Evolutionary conservation across 768 basidiomycete genomes (phyloP), one percentile per base, ranked within the genome.

Genomic region (Rhizopogon vulgaris): DNA sequence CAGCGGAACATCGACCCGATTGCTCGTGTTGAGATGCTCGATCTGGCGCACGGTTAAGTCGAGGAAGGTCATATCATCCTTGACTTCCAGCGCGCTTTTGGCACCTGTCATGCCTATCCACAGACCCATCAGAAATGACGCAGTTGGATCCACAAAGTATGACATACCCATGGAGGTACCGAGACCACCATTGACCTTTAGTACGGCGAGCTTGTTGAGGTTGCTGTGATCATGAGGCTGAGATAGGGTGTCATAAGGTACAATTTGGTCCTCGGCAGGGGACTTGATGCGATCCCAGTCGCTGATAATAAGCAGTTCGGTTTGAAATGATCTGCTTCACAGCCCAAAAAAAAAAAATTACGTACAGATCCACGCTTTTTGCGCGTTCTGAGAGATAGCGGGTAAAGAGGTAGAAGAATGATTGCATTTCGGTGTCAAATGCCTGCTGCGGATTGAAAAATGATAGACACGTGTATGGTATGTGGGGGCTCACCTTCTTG

Each of bases 401-500:
- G 64, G 82, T 87, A 71, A 89, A 89, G 51, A 94, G 79, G 59
- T 80, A 74, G 72, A 89, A 86, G 75, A 92, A 94, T 43, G 82
- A 78, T 60, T 85, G 79, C 90, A 93, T 90, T 73, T 94, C 88
- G 25, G 77, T 77, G 53, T 87, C 80, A 66, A 92, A 90, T 7
- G 77, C 76, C 84, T 87, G 66, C 22, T 40, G 52, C 39, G 41
- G 32, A 57, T 48, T 30, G 42, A 52, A 63, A 66, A 53, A 55
- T 46, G 54, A 38, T 54, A 32, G 41, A 53, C n/a, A 41, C 41
- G 42, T 37, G 52, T 24, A 24, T 49, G 14, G 50, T 12, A 40
- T 14, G 17, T 39, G 39, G 18, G 37, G 61, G 56, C 49, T 49
- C 52, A 91, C 94, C 85, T 87, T 91, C 75, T 88, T 90, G 51